phyloP scores from a whole-genome alignment of 805 yeast species.

The Candida schatavii region DNA sequence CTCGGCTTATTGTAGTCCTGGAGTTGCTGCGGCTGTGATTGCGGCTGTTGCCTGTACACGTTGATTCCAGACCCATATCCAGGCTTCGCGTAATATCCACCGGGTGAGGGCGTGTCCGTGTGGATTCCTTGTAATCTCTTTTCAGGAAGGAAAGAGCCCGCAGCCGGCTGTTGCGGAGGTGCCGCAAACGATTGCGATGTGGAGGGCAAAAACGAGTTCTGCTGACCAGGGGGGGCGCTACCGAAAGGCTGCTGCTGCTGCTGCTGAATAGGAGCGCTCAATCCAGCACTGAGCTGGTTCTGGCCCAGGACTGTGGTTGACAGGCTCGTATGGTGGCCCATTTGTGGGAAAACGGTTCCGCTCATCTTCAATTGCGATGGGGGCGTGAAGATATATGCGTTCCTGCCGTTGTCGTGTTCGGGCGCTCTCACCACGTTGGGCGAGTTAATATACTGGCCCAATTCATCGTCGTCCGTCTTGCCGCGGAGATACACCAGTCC shows the following conservation, averaged over 20 bases:
- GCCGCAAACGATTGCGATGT: no score
- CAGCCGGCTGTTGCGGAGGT: no score
- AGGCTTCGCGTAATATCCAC: background rate
- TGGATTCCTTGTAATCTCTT: background rate
- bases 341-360: constrained; percentile 17
- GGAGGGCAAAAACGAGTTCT: no score
- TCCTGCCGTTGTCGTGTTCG: constrained; percentile 40
- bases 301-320: background rate
- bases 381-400: constrained; percentile 44
- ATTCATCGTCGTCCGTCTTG: constrained; percentile 73
- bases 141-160: background rate
- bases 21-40: constrained; percentile 10
- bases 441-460: constrained; percentile 61
- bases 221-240: no score
- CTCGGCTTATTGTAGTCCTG: constrained; percentile 4
- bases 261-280: constrained; percentile 6
- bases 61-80: constrained; percentile 6
- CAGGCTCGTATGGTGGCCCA: no score
- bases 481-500: constrained; percentile 88
- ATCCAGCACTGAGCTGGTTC: constrained; percentile 1
- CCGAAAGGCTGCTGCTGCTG: no score
- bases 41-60: constrained; percentile 12
- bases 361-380: constrained; percentile 41
- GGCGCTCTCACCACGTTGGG: constrained; percentile 39
- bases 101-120: background rate